Percentiles rank a stretch among this genome's conserved stretches.
Evolutionary conservation across 495 filamentous ascomycete species (phyloP).

Genomic region (Melanomma pulvis-pyrius): DNA sequence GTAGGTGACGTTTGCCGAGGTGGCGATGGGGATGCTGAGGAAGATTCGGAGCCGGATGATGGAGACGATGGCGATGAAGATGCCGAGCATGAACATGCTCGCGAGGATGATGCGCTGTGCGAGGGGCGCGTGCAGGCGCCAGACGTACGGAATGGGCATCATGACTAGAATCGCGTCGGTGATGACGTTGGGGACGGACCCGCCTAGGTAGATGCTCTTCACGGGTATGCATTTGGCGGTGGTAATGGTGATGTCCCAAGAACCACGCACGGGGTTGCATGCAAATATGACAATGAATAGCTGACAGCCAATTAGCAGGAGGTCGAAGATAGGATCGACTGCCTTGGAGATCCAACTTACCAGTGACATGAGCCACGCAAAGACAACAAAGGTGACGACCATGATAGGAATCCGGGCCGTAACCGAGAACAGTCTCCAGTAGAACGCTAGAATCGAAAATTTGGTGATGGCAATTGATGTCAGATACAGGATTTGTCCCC

Average conservation of each 20-base stretch:
- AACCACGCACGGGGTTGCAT: constrained; percentile 9
- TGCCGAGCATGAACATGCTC: constrained; percentile 21
- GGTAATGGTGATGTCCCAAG: constrained; percentile 17
- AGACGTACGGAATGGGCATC: constrained; percentile 26
- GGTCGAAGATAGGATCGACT: background rate
- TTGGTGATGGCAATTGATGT: constrained; percentile 25
- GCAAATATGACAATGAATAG: constrained; percentile 11
- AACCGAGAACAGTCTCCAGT: constrained; percentile 32
- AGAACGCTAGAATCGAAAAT: constrained; percentile 36
- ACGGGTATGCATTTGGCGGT: constrained; percentile 5
- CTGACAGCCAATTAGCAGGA: constrained; percentile 5
- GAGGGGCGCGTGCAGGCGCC: constrained; percentile 18
- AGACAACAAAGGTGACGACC: background rate
- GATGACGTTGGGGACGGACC: constrained; percentile 21
- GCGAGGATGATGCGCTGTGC: constrained; percentile 23
- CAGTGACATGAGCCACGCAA: constrained; percentile 12
- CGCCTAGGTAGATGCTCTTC: constrained; percentile 14
- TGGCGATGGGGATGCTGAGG: constrained; percentile 15
- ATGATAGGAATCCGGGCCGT: constrained; percentile 10
- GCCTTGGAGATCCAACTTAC: constrained; percentile 2
- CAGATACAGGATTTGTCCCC: constrained; percentile 30
- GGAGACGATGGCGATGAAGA: constrained; percentile 23
- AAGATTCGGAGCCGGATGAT: constrained; percentile 15
- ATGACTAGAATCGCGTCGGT: constrained; percentile 12
- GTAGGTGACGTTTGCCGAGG: constrained; percentile 11